Evolutionary conservation across 169 alveolate genomes (phyloP).

Genomic region (Cryptosporidium bovis): DNA sequence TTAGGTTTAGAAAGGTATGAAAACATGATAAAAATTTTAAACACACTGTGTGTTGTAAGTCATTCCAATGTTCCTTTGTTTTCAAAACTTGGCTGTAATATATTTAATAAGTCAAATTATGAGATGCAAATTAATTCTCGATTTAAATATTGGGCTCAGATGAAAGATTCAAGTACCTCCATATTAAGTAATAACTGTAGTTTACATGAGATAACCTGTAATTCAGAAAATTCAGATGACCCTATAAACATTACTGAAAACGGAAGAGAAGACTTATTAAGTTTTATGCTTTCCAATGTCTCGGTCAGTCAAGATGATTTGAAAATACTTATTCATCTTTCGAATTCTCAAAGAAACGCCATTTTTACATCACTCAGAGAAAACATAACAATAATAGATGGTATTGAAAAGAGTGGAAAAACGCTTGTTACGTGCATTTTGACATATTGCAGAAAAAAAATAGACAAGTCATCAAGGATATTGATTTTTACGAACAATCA

Average conservation of each 20-base stretch:
- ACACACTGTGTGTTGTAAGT: too few relatives aligned
- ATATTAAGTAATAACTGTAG: too few relatives aligned
- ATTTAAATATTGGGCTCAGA: too few relatives aligned
- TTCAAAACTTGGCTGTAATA: too few relatives aligned
- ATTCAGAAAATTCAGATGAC: too few relatives aligned
- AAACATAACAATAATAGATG: slow-evolving; percentile 1
- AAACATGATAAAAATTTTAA: slow-evolving; percentile 19
- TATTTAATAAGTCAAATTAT: too few relatives aligned
- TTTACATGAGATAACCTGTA: too few relatives aligned
- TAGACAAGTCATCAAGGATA: slow-evolving; percentile 5
- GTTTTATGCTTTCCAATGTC: slow-evolving; percentile 1
- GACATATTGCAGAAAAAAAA: slow-evolving; percentile 4
- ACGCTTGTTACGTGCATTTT: not conserved
- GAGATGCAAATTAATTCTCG: too few relatives aligned
- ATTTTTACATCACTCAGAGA: slow-evolving; percentile 5
- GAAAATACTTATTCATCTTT: slow-evolving; percentile 2
- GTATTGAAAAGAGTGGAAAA: not conserved
- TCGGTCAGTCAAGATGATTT: not conserved
- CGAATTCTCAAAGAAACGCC: slow-evolving; percentile 6
- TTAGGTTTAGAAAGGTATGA: slow-evolving; percentile 3
- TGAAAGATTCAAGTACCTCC: too few relatives aligned
- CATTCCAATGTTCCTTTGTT: too few relatives aligned
- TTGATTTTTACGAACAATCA: slow-evolving; percentile 1
- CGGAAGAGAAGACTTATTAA: slow-evolving; percentile 5
- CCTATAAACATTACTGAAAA: not conserved